phyloP scores from a whole-genome alignment of 805 yeast species.

The Lachancea sp. region DNA sequence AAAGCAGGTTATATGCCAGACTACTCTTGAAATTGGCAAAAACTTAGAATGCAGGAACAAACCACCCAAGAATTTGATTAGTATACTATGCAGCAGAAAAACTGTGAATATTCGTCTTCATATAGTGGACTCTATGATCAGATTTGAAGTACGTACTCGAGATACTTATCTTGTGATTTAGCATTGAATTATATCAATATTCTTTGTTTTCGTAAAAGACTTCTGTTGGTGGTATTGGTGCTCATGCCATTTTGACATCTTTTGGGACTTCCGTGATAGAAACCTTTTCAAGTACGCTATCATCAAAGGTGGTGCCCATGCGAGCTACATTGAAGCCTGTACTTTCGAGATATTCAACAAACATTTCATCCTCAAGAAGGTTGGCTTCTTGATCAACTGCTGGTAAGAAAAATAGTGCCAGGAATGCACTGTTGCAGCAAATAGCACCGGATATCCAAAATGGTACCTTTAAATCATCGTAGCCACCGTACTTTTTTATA shows the following conservation, averaged over 20 bases:
- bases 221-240: background rate
- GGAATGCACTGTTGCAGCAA: constrained; percentile 62
- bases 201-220: background rate
- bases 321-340: constrained; percentile 65
- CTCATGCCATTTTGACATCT: background rate
- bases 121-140: no score
- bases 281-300: constrained; percentile 5
- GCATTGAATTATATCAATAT: background rate
- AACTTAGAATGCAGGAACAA: no score
- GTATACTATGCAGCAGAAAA: no score
- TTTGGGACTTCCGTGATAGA: constrained; percentile 2
- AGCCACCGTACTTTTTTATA: constrained; percentile 53
- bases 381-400: constrained; percentile 79
- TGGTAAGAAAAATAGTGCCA: constrained; percentile 70
- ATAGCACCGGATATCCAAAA: constrained; percentile 77
- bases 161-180: no score
- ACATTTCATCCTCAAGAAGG: constrained; percentile 66
- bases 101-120: no score
- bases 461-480: constrained; percentile 63
- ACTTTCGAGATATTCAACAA: constrained; percentile 56
- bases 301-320: constrained; percentile 37
- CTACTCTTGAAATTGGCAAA: no score
- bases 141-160: no score
- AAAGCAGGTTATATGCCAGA: no score
- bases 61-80: no score